Evolutionary conservation across 768 basidiomycete species (phyloP), one percentile per base, ranked within the genome.

Genomic region (Rickenella mellea): DNA sequence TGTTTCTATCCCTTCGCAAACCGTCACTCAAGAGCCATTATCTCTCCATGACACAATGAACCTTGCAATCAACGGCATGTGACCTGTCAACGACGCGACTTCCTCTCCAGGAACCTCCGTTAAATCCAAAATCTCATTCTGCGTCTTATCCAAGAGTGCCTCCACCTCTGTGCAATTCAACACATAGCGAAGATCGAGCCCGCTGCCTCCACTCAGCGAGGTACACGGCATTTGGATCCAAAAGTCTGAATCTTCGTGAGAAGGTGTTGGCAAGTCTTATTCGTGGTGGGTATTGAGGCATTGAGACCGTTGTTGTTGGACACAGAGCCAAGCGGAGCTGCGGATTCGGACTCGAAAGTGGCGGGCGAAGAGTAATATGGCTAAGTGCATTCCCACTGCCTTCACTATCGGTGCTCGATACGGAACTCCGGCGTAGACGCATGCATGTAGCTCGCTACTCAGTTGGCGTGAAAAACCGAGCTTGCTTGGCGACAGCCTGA

Each of bases 21-120:
- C 56, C 65, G 74, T 49, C 79, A 67, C 65, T 93, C 89, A 31
- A 96, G 64, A 20, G 78, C 83, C 36, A 96, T 58, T 57, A 76
- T 88, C 61, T 93, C 85, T 2, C 93, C 93, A 50, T 90, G n/a
- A 91, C 12, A 85, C 87, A 4, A 91, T 91, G 8, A 98, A 71
- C 50, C 75, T 77, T 15, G 86, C 90, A 44, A 87, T 86, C 19
- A 97, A 66, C 25, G 83, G 80, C 11, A 78, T 75, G 46, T 74
- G 67, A 14, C 71, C 74, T 62, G 59, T 48, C 51, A 67, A 41
- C 54, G 64, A 45, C 15, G 53, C 49, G 35, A 42, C 46, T 26
- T 29, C 54, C 57, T 68, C 73, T 19, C 68, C 67, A n/a, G 61
- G 43, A 42, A 51, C 51, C 51, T 68, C 65, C 9, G 71, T 76